Conservation (phyloP, 352 stramenopile genomes). For the Phytophthora chlamydospora region DNA sequence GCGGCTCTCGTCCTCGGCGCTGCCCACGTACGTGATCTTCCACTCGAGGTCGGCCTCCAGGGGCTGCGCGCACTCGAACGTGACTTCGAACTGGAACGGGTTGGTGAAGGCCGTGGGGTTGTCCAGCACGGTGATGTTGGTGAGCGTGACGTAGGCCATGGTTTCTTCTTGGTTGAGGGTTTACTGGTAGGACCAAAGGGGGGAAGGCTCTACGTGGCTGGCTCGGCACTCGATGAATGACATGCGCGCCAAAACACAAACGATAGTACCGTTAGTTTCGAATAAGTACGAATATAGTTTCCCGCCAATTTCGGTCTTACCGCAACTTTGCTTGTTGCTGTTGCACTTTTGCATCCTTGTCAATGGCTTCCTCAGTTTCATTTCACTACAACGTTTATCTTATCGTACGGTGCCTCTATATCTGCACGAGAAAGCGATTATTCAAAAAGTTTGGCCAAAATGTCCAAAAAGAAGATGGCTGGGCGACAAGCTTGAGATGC, state of each 20-base stretch:
- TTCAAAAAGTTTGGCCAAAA: conserved; percentile 27
- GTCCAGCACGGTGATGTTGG: conserved; percentile 97
- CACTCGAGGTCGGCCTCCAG: conserved; percentile 98
- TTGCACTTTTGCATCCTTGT: not conserved
- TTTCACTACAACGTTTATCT: conserved; percentile 10
- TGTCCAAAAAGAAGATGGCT: conserved; percentile 3
- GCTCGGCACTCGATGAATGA: conserved; percentile 18
- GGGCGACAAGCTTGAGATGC: not conserved
- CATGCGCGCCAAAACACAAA: conserved; percentile 30
- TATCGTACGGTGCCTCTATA: conserved; percentile 23
- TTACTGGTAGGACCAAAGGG: not conserved
- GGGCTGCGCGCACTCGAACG: conserved; percentile 98
- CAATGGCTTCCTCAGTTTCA: not conserved
- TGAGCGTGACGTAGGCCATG: conserved; percentile 91
- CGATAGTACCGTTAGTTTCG: conserved; percentile 4
- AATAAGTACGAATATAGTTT: too few relatives aligned
- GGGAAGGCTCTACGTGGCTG: conserved; percentile 7
- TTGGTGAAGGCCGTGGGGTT: conserved; percentile 98
- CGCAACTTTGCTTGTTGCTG: conserved; percentile 12
- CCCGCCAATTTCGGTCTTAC: conserved; percentile 29
- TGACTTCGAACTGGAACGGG: conserved; percentile 99
- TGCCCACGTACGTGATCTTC: conserved; percentile 99
- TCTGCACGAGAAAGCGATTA: conserved; percentile 27
- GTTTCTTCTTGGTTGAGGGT: conserved; percentile 17
- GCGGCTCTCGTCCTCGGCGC: conserved; percentile 93